A percentile compares a stretch with the other conserved stretches of the same genome.
Evolutionary conservation across 805 yeast genomes (phyloP).

Genomic region (Lipomyces mesembrius): DNA sequence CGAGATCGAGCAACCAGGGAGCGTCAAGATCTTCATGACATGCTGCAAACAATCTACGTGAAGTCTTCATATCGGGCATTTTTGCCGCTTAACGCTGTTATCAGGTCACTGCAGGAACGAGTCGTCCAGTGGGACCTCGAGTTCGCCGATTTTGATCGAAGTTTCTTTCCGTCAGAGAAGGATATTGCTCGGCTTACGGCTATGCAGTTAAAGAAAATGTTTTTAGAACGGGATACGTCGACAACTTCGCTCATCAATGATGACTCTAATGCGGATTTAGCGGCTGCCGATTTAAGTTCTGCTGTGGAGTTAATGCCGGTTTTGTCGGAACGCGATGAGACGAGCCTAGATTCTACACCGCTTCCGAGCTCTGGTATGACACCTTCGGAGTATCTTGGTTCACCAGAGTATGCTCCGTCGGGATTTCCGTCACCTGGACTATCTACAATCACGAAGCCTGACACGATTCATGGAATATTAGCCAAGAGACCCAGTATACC

Average conservation of each 20-base stretch:
- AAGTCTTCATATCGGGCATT: slow-evolving; percentile 66
- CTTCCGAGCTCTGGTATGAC: background rate
- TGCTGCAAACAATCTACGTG: slow-evolving; percentile 59
- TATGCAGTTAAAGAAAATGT: slow-evolving; percentile 76
- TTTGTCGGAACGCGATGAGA: slow-evolving; percentile 2
- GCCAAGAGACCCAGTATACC: background rate
- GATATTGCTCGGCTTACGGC: slow-evolving; percentile 92
- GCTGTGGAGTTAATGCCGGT: slow-evolving; percentile 37
- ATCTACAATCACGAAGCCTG: slow-evolving; percentile 17
- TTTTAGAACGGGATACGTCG: slow-evolving; percentile 53
- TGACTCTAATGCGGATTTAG: slow-evolving; percentile 10
- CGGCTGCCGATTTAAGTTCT: slow-evolving; percentile 13
- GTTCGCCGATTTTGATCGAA: slow-evolving; percentile 76
- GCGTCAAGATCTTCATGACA: slow-evolving; percentile 50
- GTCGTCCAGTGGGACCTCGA: slow-evolving; percentile 88
- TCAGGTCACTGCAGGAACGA: slow-evolving; percentile 74
- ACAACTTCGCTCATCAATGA: slow-evolving; percentile 30
- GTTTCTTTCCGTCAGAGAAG: slow-evolving; percentile 85
- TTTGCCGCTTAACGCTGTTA: slow-evolving; percentile 67
- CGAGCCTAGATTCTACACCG: background rate
- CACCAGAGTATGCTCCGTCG: slow-evolving; percentile 9
- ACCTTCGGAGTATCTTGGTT: slow-evolving; percentile 10
- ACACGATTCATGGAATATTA: background rate
- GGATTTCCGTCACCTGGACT: slow-evolving; percentile 36
- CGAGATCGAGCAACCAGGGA: slow-evolving; percentile 60